These are phyloP conservation scores for Nyctanthes arbortristis DNA, from an alignment of 257 asterid genomes.

Conservation along the genomic window DNA sequence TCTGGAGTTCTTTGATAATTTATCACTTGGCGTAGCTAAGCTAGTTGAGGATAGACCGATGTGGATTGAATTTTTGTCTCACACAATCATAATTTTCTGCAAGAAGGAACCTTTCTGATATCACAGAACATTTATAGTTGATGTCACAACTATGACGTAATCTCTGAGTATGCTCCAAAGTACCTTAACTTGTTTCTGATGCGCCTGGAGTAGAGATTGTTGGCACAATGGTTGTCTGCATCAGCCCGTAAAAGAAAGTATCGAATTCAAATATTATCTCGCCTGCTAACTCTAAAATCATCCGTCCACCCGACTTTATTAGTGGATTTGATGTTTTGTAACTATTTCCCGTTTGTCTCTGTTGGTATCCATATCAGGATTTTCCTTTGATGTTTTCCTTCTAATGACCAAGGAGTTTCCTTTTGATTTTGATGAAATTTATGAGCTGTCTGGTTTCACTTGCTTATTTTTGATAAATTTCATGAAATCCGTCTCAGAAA, in stretches of 20 bases:
- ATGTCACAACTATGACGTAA: neutral
- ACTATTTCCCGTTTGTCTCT: constrained; percentile 7
- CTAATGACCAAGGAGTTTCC: constrained; percentile 6
- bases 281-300: neutral
- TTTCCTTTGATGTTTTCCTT: constrained; percentile 4
- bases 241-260: constrained; percentile 1
- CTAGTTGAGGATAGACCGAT: constrained; percentile 13
- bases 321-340: neutral
- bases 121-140: neutral
- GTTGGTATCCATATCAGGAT: constrained; percentile 8
- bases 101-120: neutral
- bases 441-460: constrained; percentile 12
- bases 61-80: constrained; percentile 11
- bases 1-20: constrained; percentile 21
- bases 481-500: constrained; percentile 55
- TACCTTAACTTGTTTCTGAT: constrained; percentile 10
- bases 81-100: neutral
- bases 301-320: constrained; percentile 3
- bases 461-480: constrained; percentile 25
- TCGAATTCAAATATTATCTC: neutral
- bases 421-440: constrained; percentile 10
- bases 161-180: neutral
- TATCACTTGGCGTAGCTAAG: constrained; percentile 10
- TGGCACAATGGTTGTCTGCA: constrained; percentile 21
- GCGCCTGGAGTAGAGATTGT: neutral